These are phyloP conservation scores for Sarocladiaceae sp. DNA, from an alignment of 2,329 filamentous ascomycete genomes.

Conservation along the genomic window DNA sequence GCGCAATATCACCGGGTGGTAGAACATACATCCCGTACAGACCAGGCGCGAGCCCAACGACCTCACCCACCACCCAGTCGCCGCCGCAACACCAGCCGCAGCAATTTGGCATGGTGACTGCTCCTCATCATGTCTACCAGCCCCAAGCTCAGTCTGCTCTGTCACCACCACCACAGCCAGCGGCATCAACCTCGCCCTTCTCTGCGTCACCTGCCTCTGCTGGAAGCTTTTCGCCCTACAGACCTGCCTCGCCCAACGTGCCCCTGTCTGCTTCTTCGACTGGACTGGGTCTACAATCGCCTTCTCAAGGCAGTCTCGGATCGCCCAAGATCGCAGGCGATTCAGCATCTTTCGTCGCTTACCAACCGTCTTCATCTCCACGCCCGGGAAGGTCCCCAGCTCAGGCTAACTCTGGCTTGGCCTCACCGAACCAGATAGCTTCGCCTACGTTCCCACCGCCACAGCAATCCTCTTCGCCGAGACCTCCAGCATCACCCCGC, in stretches of 20 bases:
- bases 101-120: slow-evolving; percentile 13
- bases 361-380: not conserved
- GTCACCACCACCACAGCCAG: not conserved
- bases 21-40: slow-evolving; percentile 19
- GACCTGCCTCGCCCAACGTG: not conserved
- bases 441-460: not conserved
- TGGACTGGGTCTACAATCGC: not conserved
- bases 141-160: slow-evolving; percentile 5
- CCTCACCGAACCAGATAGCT: not conserved
- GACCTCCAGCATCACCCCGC: not conserved
- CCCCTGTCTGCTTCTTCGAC: not conserved
- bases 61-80: slow-evolving; percentile 9
- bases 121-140: slow-evolving; percentile 20
- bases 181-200: not conserved
- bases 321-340: not conserved
- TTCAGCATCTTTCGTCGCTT: not conserved
- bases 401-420: not conserved
- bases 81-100: slow-evolving; percentile 3
- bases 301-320: not conserved
- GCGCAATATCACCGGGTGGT: not conserved
- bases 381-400: not conserved
- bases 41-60: slow-evolving; percentile 15
- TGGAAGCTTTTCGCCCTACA: not conserved
- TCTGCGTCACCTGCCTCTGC: not conserved
- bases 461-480: not conserved